Base-by-base conservation (phyloP, 1,284 basidiomycete genomes). In the Leccinum cinnamomeum region DNA sequence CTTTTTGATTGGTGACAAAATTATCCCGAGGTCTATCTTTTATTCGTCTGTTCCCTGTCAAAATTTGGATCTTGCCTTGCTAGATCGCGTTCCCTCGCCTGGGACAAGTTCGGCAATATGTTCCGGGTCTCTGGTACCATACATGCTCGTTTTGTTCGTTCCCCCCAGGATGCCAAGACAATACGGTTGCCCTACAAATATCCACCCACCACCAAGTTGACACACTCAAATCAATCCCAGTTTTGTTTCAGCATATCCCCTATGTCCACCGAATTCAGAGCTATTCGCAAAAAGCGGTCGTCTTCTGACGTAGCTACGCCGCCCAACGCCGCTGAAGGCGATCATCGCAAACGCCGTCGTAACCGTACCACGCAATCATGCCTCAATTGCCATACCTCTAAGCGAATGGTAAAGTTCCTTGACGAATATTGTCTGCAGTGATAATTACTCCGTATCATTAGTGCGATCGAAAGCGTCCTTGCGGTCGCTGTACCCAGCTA, bases 381-480 rank as follows among this genome's bases (percentile, higher is more conserved):
- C 67, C 77, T 89, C 16, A 86, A 87, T 53, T 89, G 87, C 67
- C 87, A 88, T 70, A 87, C 89, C 41, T 91, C 91, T 44, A 94
- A 94, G 72, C 83, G 91, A 62, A 93, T 92, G 88, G 91, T 92
- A 71, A 63, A 80, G 72, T 20, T n/a, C 28, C 53, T 46, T 28
- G 51, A 25, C 16, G 44, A 53, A 55, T 18, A 56, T n/a, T 46
- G 6, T 61, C 64, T 53, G n/a, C 48, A 30, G 50, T 37, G 12
- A 46, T 28, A 14, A 35, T 57, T 23, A 33, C 46, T 59, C 11
- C 6, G 37, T 44, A 28, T 3, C 37, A 37, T 39, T 63, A 89
- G 88, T 90, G 88, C 65, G 88, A 90, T 70, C 79, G 88, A 65
- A 88, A 87, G 69, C 83, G 88, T 10, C 88, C 88, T 25, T 90